A percentile compares a stretch with the other conserved stretches of the same genome.
Conservation (phyloP, 208 protist genomes). For the Trichomonas vaginalis region DNA sequence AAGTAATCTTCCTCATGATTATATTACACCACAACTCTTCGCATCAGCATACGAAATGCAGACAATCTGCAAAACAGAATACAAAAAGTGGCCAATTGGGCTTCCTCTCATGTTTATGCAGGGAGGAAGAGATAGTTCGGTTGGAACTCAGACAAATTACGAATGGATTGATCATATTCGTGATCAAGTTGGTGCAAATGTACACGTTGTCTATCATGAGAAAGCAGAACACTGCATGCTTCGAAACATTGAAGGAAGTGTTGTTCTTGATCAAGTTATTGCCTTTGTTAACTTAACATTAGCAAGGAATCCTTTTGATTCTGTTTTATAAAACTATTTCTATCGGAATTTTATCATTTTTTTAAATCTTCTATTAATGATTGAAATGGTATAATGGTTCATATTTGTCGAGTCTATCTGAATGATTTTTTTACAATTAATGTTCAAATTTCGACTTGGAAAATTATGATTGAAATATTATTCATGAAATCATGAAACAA, state of each 20-base stretch:
- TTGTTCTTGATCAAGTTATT: background rate
- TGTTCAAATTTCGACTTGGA: too few species aligned
- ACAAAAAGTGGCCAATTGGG: background rate
- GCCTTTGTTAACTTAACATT: background rate
- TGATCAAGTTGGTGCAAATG: background rate
- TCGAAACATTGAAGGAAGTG: background rate
- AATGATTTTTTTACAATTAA: too few species aligned
- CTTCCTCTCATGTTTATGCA: background rate
- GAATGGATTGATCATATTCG: background rate
- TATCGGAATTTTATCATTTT: too few species aligned
- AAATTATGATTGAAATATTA: too few species aligned
- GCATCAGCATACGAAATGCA: background rate
- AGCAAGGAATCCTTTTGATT: background rate
- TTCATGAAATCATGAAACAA: too few species aligned
- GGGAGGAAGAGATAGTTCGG: background rate
- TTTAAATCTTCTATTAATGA: too few species aligned
- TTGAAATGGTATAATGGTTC: too few species aligned
- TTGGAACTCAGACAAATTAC: background rate
- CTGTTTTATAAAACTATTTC: too few species aligned
- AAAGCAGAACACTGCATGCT: background rate
- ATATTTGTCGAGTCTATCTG: too few species aligned
- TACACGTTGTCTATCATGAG: background rate
- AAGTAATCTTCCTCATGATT: background rate
- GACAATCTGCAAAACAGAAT: background rate
- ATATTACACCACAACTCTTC: background rate